phyloP scores from a whole-genome alignment of 257 asterid species.

The Nicotiana paniculata region DNA sequence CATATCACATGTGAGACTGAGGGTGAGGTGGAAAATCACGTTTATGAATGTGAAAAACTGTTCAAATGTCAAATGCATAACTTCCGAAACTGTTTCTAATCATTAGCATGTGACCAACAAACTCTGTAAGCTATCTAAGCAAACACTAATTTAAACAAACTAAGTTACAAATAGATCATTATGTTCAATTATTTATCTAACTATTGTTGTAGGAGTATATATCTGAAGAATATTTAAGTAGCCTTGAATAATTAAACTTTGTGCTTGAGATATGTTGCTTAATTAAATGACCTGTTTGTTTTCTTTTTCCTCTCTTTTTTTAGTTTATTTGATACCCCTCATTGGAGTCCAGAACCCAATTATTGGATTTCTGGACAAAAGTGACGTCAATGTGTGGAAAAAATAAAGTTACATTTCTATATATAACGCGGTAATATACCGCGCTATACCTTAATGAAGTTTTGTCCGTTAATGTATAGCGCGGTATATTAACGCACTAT shows the following conservation, averaged over 20 bases:
- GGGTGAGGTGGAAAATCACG: slow-evolving; percentile 8
- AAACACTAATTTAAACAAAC: neutral
- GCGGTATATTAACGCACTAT: too few relatives aligned
- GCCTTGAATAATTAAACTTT: neutral
- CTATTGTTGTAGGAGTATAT: neutral
- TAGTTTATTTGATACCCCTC: neutral
- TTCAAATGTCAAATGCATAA: neutral
- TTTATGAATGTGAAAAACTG: slow-evolving; percentile 6
- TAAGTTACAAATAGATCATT: neutral
- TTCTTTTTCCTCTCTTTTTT: neutral
- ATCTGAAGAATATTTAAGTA: neutral
- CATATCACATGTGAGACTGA: slow-evolving; percentile 1
- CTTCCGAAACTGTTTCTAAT: neutral
- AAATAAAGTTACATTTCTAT: too few relatives aligned
- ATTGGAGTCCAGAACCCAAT: too few relatives aligned
- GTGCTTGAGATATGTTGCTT: neutral
- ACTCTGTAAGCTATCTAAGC: neutral
- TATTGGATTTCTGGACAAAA: too few relatives aligned
- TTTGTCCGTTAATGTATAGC: too few relatives aligned
- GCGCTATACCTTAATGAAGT: too few relatives aligned
- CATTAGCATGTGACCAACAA: slow-evolving; percentile 4
- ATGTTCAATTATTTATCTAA: neutral
- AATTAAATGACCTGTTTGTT: neutral
- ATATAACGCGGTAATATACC: too few relatives aligned
- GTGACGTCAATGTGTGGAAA: too few relatives aligned